Percentiles rank a stretch among this genome's conserved stretches.
Conservation (phyloP, 345 rosid genomes). For the Cardiospermum halicacabum region DNA sequence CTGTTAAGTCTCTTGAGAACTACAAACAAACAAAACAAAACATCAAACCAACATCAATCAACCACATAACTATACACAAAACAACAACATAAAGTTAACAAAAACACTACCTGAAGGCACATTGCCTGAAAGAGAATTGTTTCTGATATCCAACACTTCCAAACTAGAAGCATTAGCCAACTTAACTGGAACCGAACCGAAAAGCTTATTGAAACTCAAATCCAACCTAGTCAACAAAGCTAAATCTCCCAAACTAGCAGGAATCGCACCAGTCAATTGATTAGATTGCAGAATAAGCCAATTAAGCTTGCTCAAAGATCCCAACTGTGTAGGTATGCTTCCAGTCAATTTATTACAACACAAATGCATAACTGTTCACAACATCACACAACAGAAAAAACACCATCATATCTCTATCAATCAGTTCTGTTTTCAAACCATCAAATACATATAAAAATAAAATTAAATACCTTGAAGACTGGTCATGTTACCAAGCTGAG, state of each 20-base stretch:
- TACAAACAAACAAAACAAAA: slow-evolving; percentile 28
- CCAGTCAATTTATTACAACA: slow-evolving; percentile 83
- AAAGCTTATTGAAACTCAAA: slow-evolving; percentile 74
- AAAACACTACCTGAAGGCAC: slow-evolving; percentile 64
- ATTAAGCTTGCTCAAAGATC: slow-evolving; percentile 57
- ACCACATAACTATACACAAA: too few species aligned
- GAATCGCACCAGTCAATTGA: slow-evolving; percentile 78
- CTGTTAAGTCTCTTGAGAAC: slow-evolving; percentile 63
- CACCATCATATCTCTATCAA: too few species aligned
- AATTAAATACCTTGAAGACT: slow-evolving; percentile 75
- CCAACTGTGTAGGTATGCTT: slow-evolving; percentile 71
- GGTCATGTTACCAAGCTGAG: slow-evolving; percentile 55
- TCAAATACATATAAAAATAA: neutral
- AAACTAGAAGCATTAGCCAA: slow-evolving; percentile 59
- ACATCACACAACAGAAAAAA: neutral
- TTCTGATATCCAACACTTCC: slow-evolving; percentile 69
- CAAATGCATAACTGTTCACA: slow-evolving; percentile 69
- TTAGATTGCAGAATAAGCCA: slow-evolving; percentile 84
- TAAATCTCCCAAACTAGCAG: slow-evolving; percentile 82
- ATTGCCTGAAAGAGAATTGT: slow-evolving; percentile 79
- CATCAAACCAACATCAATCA: neutral
- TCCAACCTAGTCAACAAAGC: slow-evolving; percentile 63
- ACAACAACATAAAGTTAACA: too few species aligned
- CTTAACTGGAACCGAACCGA: slow-evolving; percentile 77
- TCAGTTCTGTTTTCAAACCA: too few species aligned